Evolutionary conservation across 1,284 basidiomycete genomes (phyloP).

Genomic region (Irpex lacteus): DNA sequence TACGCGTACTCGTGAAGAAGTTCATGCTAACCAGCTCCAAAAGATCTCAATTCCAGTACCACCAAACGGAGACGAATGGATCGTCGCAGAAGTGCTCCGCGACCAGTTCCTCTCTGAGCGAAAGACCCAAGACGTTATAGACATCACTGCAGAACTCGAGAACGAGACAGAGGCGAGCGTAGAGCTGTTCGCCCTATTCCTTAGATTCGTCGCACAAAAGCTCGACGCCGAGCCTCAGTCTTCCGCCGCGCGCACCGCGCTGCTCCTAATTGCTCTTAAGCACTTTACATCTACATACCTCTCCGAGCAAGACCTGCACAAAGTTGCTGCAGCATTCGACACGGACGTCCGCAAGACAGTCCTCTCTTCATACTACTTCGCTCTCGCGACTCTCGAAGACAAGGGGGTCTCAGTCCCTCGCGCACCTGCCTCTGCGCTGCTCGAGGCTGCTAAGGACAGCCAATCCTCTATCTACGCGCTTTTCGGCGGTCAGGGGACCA

Average conservation of each 20-base stretch:
- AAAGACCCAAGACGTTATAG: constrained; percentile 56
- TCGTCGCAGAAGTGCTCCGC: constrained; percentile 29
- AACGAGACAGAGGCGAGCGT: constrained; percentile 61
- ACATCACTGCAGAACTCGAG: constrained; percentile 50
- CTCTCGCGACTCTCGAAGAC: constrained; percentile 71
- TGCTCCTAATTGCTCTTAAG: constrained; percentile 72
- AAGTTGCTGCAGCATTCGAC: constrained; percentile 75
- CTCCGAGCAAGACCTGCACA: constrained; percentile 73
- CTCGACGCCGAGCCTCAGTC: constrained; percentile 53
- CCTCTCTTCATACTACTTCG: constrained; percentile 79
- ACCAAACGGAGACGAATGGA: constrained; percentile 78
- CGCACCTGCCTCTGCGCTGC: constrained; percentile 70
- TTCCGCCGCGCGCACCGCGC: constrained; percentile 55
- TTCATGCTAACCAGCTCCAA: neutral
- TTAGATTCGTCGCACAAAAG: constrained; percentile 69
- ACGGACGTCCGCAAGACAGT: constrained; percentile 75
- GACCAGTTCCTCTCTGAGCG: constrained; percentile 58
- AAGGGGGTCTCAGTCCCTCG: constrained; percentile 58
- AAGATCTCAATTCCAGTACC: constrained; percentile 85
- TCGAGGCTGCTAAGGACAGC: constrained; percentile 66
- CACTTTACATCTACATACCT: constrained; percentile 83
- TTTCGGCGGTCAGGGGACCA: constrained; percentile 98
- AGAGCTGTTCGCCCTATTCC: constrained; percentile 79
- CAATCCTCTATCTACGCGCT: constrained; percentile 87
- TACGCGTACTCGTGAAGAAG: neutral